Conservation (phyloP, 2,329 filamentous ascomycete species). For the Tolypocladium ovalisporum region DNA sequence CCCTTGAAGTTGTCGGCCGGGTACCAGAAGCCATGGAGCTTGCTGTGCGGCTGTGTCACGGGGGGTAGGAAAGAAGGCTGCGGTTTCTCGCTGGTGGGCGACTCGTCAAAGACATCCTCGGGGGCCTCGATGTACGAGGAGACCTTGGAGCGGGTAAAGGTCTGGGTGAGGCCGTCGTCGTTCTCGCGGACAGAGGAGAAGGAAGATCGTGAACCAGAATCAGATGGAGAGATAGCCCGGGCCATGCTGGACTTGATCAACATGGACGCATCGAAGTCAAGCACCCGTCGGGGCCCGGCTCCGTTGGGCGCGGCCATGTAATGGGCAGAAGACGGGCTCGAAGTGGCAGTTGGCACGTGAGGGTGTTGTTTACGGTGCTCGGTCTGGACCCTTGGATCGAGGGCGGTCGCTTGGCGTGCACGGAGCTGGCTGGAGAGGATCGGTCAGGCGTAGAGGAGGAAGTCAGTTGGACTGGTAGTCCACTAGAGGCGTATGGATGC, state of each 20-base stretch:
- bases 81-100: conserved; percentile 29
- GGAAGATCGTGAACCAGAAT: conserved; percentile 37
- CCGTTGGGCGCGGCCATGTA: conserved; percentile 16
- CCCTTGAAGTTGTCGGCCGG: conserved; percentile 48
- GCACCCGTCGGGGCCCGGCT: conserved; percentile 15
- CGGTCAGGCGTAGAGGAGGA: not conserved
- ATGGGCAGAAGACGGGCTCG: not conserved
- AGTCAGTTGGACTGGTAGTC: not conserved
- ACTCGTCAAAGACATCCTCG: conserved; percentile 42
- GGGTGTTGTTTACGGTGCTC: not conserved
- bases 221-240: conserved; percentile 24
- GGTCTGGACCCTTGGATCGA: not conserved
- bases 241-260: conserved; percentile 26
- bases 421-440: not conserved
- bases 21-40: conserved; percentile 46
- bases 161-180: conserved; percentile 47
- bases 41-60: conserved; percentile 43
- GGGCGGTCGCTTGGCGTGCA: not conserved
- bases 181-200: conserved; percentile 54
- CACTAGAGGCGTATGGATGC: not conserved
- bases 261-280: conserved; percentile 23
- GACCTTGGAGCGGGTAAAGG: conserved; percentile 52
- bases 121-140: conserved; percentile 42
- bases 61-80: conserved; percentile 38
- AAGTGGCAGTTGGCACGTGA: not conserved